phyloP scores from a whole-genome alignment of 768 basidiomycete genomes.

The Nidularia pulvinata region DNA sequence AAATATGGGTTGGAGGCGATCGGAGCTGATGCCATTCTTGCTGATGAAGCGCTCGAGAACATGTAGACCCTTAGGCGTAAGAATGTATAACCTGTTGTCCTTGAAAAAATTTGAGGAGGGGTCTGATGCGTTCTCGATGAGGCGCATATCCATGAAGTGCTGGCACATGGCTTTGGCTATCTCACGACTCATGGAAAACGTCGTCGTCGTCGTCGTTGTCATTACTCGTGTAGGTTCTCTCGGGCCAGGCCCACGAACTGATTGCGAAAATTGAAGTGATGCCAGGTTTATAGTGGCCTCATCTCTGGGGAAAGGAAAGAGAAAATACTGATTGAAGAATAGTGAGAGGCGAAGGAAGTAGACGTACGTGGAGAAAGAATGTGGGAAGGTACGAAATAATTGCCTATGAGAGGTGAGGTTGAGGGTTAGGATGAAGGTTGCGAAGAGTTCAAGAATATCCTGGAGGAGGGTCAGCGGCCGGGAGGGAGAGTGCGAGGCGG shows the following conservation, averaged over 20 bases:
- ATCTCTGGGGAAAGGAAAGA: slow-evolving; percentile 54
- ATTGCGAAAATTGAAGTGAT: slow-evolving; percentile 98
- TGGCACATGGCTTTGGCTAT: slow-evolving; percentile 99
- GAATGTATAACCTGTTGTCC: slow-evolving; percentile 93
- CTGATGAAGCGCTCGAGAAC: slow-evolving; percentile 99
- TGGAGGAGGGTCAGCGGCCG: slow-evolving; percentile 1
- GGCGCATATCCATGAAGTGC: slow-evolving; percentile 98
- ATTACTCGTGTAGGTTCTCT: slow-evolving; percentile 97
- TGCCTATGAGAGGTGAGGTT: slow-evolving; percentile 89
- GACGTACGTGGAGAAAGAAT: slow-evolving; percentile 94
- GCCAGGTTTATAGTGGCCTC: slow-evolving; percentile 93
- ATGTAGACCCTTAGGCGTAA: slow-evolving; percentile 98
- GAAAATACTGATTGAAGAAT: slow-evolving; percentile 5
- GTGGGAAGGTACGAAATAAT: slow-evolving; percentile 93
- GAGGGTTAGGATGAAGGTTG: slow-evolving; percentile 93
- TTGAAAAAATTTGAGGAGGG: slow-evolving; percentile 90
- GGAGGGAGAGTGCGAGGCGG: slow-evolving; percentile 4
- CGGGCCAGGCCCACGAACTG: slow-evolving; percentile 97
- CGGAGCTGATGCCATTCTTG: slow-evolving; percentile 97
- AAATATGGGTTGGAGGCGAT: slow-evolving; percentile 90
- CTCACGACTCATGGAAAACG: slow-evolving; percentile 99
- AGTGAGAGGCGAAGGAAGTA: slow-evolving; percentile 4
- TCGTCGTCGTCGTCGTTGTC: slow-evolving; percentile 98
- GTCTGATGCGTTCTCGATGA: slow-evolving; percentile 97
- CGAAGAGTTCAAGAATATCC: slow-evolving; percentile 99